Evolutionary conservation across 75 land plant genomes (phyloP).

Genomic region (Ceratopteris richardii): DNA sequence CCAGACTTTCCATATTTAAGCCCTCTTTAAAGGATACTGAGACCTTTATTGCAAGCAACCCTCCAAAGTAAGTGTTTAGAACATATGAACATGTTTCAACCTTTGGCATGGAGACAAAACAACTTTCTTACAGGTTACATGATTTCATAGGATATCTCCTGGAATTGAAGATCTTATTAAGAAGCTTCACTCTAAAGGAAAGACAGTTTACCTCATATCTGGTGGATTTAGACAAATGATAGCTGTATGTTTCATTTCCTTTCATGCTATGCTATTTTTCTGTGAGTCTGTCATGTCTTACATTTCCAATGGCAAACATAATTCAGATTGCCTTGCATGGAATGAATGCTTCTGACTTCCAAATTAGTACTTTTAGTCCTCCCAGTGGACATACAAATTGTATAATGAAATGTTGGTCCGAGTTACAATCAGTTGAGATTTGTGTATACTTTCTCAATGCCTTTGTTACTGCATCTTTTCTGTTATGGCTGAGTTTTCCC

Average conservation of each 20-base stretch:
- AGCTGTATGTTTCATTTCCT: constrained; percentile 60
- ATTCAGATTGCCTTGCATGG: background rate
- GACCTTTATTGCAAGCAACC: constrained; percentile 58
- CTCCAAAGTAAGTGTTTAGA: constrained; percentile 45
- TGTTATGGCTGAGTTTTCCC: too few relatives aligned
- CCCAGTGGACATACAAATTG: too few relatives aligned
- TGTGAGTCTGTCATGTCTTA: background rate
- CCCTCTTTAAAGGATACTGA: constrained; percentile 58
- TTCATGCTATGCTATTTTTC: too few relatives aligned
- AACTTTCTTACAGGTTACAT: background rate
- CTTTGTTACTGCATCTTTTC: too few relatives aligned
- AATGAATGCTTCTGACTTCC: too few relatives aligned
- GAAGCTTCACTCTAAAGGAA: constrained; percentile 54
- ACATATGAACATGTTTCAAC: background rate
- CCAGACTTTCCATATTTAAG: constrained; percentile 71
- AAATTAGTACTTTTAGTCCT: too few relatives aligned
- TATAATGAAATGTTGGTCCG: too few relatives aligned
- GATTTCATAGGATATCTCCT: constrained; percentile 58
- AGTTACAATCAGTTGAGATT: too few relatives aligned
- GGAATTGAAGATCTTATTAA: constrained; percentile 70
- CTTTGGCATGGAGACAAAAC: background rate
- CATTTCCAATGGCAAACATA: background rate
- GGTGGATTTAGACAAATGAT: constrained; percentile 99
- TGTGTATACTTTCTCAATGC: too few relatives aligned
- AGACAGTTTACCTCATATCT: constrained; percentile 70